Evolutionary conservation across 1,284 basidiomycete genomes (phyloP).

Genomic region (Irpex sp.): DNA sequence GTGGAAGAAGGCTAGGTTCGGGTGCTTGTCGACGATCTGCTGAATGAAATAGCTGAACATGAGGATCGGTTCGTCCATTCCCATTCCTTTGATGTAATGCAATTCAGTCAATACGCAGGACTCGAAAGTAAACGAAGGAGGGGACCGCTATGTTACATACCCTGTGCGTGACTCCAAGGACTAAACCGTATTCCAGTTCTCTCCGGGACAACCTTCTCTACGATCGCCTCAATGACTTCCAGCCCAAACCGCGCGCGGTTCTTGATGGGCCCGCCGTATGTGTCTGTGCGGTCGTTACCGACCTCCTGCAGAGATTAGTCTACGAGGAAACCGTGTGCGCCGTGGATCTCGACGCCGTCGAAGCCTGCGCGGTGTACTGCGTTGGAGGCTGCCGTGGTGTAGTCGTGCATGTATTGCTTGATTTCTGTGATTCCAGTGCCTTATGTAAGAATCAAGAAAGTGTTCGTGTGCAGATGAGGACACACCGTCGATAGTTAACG

Average conservation of each 20-base stretch:
- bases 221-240: constrained; percentile 56
- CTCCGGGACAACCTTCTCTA: constrained; percentile 42
- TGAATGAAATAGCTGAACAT: constrained; percentile 47
- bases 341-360: constrained; percentile 48
- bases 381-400: constrained; percentile 47
- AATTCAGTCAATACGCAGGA: neutral
- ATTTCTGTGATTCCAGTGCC: constrained; percentile 9
- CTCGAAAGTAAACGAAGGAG: too few relatives aligned
- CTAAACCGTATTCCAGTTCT: constrained; percentile 59
- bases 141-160: constrained; percentile 25
- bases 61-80: constrained; percentile 55
- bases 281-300: constrained; percentile 64
- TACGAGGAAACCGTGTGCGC: constrained; percentile 47
- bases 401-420: constrained; percentile 47
- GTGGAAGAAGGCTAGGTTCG: constrained; percentile 67
- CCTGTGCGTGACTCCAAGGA: constrained; percentile 56
- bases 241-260: constrained; percentile 61
- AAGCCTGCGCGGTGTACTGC: constrained; percentile 53
- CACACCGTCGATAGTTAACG: constrained; percentile 36
- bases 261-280: constrained; percentile 66
- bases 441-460: too few relatives aligned
- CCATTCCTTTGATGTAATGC: constrained; percentile 41
- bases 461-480: neutral
- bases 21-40: constrained; percentile 43
- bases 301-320: constrained; percentile 52